A percentile compares a stretch with the other conserved stretches of the same genome.
phyloP scores from a whole-genome alignment of 1,284 basidiomycete genomes.

The Ceratobasidium theobromae region DNA sequence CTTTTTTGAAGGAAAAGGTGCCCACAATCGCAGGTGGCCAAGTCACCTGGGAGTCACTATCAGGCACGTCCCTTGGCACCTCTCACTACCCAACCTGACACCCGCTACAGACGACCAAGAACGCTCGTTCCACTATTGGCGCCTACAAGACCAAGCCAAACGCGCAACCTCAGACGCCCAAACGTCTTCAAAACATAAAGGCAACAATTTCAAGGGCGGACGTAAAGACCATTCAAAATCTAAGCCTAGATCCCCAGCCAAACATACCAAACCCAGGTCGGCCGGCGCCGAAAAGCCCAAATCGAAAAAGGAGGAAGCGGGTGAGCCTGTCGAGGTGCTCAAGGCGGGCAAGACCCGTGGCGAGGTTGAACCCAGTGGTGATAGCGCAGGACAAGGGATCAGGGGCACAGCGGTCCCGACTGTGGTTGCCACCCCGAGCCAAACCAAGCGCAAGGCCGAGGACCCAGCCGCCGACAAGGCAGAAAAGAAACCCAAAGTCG shows the following conservation, averaged over 20 bases:
- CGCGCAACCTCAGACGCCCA: slow-evolving; percentile 43
- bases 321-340: slow-evolving; percentile 25
- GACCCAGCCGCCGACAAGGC: slow-evolving; percentile 41
- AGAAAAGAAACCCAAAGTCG: slow-evolving; percentile 21
- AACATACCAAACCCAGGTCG: neutral
- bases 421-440: neutral
- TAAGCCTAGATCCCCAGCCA: slow-evolving; percentile 1
- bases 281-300: neutral
- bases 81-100: neutral
- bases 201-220: slow-evolving; percentile 47
- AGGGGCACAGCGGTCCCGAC: slow-evolving; percentile 8
- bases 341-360: slow-evolving; percentile 28
- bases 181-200: slow-evolving; percentile 44
- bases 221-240: slow-evolving; percentile 4
- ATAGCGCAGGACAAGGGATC: slow-evolving; percentile 20
- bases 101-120: slow-evolving; percentile 56
- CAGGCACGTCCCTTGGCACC: slow-evolving; percentile 49
- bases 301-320: slow-evolving; percentile 2
- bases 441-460: slow-evolving; percentile 43
- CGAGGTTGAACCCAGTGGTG: slow-evolving; percentile 28
- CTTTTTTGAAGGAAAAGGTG: slow-evolving; percentile 61
- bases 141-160: slow-evolving; percentile 65
- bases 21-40: slow-evolving; percentile 62
- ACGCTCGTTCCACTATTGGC: slow-evolving; percentile 67
- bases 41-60: slow-evolving; percentile 60